phyloP scores from a whole-genome alignment of 768 basidiomycete genomes.

The Dioszegia crocea region DNA sequence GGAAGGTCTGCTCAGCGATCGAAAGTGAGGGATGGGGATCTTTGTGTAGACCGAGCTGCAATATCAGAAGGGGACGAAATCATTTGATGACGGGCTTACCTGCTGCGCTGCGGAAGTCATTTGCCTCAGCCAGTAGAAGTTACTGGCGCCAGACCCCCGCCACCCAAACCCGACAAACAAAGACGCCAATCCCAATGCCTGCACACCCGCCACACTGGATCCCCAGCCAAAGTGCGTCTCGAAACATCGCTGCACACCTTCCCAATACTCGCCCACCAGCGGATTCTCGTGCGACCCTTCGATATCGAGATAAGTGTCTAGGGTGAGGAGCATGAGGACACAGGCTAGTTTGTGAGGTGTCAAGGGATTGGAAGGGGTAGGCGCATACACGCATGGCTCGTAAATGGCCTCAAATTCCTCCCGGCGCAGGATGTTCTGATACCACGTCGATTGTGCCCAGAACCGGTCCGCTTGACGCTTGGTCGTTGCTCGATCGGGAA shows the following conservation, averaged over 20 bases:
- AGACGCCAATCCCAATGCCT: slow-evolving; percentile 33
- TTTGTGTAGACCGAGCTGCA: slow-evolving; percentile 34
- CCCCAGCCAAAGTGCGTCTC: slow-evolving; percentile 43
- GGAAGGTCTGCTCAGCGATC: slow-evolving; percentile 32
- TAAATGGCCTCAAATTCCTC: slow-evolving; percentile 37
- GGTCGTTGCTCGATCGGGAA: slow-evolving; percentile 34
- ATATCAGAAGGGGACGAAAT: neutral
- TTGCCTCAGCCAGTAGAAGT: slow-evolving; percentile 40
- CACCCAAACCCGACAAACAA: slow-evolving; percentile 43
- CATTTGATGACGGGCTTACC: neutral
- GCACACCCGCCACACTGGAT: slow-evolving; percentile 38
- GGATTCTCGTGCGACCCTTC: slow-evolving; percentile 27
- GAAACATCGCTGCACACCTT: slow-evolving; percentile 38
- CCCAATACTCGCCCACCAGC: slow-evolving; percentile 32
- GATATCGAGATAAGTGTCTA: slow-evolving; percentile 38
- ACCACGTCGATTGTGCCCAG: slow-evolving; percentile 32
- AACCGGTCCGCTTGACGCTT: slow-evolving; percentile 20
- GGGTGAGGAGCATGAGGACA: slow-evolving; percentile 34
- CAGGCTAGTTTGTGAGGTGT: slow-evolving; percentile 44
- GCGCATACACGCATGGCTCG: slow-evolving; percentile 39
- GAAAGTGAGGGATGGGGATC: slow-evolving; percentile 39
- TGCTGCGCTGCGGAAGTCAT: slow-evolving; percentile 32
- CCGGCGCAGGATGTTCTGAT: slow-evolving; percentile 29
- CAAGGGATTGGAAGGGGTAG: slow-evolving; percentile 37
- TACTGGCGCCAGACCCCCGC: slow-evolving; percentile 36